Evolutionary conservation across 2,329 filamentous ascomycete genomes (phyloP), one percentile per base, ranked within the genome.

Genomic region (Penicillium sp.): DNA sequence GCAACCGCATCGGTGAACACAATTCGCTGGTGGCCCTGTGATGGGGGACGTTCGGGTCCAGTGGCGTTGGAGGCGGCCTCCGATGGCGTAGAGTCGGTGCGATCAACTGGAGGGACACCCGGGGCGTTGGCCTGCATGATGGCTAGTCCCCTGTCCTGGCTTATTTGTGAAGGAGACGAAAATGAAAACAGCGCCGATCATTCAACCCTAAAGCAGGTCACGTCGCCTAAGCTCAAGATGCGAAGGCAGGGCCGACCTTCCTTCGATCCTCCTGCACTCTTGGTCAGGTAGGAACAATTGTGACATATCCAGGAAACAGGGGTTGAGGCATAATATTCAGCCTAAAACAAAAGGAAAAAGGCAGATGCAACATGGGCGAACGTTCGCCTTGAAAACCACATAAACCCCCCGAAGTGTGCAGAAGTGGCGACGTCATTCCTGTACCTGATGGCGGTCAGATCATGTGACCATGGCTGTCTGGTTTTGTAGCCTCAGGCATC

Each of bases 1-100:
- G 82, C 83, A 34, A 85, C 76, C 34, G 80, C 77, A 64, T 87
- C 83, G 37, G 82, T 78, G 54, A 86, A 76, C 34, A 85, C 81
- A 59, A 84, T 77, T 58, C 75, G 76, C 61, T 80, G 77, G 57
- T 79, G 75, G 44, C 65, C 66, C 40, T 65, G 64, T 19, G 52
- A 43, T 12, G 57, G 46, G 21, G 55, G 51, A 9, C 47, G 48
- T 4, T 61, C 56, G 3, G 42, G 39, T 15, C 48, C 51, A 40
- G 54, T 56, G 15, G 48, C 38, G 45, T 55, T 52, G 24, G 61
- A 57, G 17, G 54, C 49, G 33, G 57, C 26, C 34, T 46, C 44
- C 12, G 28, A 46, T 24, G 35, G 19, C 17, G 54, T 51, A 45
- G 59, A 50, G 55, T 69, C 59, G 56, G 60, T 58, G 57, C 60